Base-by-base conservation (phyloP, 257 asterid genomes). In the Solanum verrucosum region DNA sequence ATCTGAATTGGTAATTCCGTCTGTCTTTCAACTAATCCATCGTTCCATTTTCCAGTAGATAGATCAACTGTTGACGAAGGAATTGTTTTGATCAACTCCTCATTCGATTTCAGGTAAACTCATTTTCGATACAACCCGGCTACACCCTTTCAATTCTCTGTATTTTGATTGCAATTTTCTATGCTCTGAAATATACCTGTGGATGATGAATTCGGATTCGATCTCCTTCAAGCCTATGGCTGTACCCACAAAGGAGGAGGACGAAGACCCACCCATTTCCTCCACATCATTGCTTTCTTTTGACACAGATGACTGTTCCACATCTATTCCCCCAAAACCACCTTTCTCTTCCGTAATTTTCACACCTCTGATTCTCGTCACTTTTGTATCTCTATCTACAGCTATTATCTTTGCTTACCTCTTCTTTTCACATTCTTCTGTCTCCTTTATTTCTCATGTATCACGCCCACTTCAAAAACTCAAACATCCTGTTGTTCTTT, bases 381-480 rank as follows among this genome's bases (percentile, higher is more conserved):
- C 92, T 65, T 89, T 91, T 56, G 16, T 93, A 35, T 90, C 94
- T 90, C 82, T 93, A 4, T 91, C 93, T 82, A 92, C 94, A 9
- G 98, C 94, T 79, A 9, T 87, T 38, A 92, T 93, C 86, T 91
- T 93, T 82, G 93, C 91, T 70, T 90, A 91, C 65, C 88, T 93
- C 63, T 92, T 92, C 90, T 88, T 93, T 70, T 14, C 87, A 46
- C 65, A 44, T 40, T 14, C 65, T 29, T 44, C 35, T 25, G 63
- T 37, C 23, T 46, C 92, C 33, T 60, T 29, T 63, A 46, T 91
- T 1, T n/a, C 91, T 70, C 92, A 90, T 87, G 70, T 88, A 59
- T 85, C 95, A 5, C 91, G 95, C 15, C 49, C 93, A 2, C 92
- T 92, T 67, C 83, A 88, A 5, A 94, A 94, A 88, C 95, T 95